Evolutionary conservation across 2,329 filamentous ascomycete species (phyloP).

Genomic region (Apiospora aurea): DNA sequence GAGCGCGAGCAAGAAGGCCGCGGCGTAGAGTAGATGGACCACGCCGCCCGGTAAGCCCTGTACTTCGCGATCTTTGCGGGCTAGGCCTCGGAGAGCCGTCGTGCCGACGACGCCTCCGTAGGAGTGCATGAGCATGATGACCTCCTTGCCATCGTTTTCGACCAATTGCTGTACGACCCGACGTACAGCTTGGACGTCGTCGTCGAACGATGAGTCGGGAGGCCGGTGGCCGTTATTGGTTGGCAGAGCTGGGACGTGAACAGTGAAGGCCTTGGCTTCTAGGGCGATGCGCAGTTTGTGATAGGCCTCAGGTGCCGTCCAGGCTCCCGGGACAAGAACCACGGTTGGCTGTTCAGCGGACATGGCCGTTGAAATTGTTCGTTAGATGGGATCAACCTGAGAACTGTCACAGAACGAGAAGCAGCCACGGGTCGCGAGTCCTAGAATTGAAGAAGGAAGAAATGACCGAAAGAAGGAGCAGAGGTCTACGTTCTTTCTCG

Average conservation of each 20-base stretch:
- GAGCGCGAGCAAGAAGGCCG: constrained; percentile 32
- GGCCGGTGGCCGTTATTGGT: constrained; percentile 27
- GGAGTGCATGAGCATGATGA: constrained; percentile 37
- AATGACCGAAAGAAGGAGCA: too few relatives aligned
- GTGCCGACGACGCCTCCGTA: constrained; percentile 38
- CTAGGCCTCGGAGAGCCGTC: constrained; percentile 44
- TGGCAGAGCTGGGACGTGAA: constrained; percentile 22
- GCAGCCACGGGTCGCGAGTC: too few relatives aligned
- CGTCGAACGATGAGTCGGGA: constrained; percentile 22
- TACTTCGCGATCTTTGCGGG: constrained; percentile 42
- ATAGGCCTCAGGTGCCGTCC: background rate
- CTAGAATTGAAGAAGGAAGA: too few relatives aligned
- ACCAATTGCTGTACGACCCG: background rate
- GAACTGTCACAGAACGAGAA: too few relatives aligned
- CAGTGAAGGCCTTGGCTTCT: constrained; percentile 15
- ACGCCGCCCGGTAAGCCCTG: constrained; percentile 48
- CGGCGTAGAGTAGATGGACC: constrained; percentile 42
- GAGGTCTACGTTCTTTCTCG: too few relatives aligned
- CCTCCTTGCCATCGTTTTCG: constrained; percentile 18
- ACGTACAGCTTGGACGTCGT: background rate
- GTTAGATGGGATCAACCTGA: too few relatives aligned
- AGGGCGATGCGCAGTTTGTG: background rate
- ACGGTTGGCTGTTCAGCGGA: too few relatives aligned
- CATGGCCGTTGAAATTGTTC: too few relatives aligned
- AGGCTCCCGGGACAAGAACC: background rate